Conservation (phyloP, 208 protist species). For the Acanthamoeba polyphaga region DNA sequence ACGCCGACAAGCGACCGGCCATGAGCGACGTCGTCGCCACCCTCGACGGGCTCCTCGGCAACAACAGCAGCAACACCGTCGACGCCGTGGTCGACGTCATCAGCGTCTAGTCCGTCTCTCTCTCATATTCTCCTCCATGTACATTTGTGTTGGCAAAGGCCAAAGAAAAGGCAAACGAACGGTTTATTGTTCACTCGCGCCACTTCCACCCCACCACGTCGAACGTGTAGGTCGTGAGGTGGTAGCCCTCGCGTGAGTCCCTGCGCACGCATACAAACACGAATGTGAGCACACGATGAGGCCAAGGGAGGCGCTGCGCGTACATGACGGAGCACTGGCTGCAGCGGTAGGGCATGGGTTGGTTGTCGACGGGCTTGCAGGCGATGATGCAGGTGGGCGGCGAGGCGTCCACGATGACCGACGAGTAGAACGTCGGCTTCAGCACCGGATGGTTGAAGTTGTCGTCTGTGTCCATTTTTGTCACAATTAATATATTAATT, state of each 20-base stretch:
- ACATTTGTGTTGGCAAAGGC: no score
- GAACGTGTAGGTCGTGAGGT: conserved; percentile 25
- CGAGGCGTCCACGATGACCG: conserved; percentile 33
- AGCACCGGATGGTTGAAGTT: conserved; percentile 14
- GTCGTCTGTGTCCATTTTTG: no score
- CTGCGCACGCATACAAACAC: neutral
- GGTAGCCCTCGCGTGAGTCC: conserved; percentile 31
- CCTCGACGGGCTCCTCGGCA: neutral
- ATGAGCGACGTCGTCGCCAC: neutral
- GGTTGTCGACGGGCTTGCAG: neutral
- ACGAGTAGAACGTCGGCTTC: conserved; percentile 6
- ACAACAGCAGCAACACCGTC: neutral
- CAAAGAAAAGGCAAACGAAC: no score
- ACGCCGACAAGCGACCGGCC: neutral
- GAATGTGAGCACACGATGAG: neutral
- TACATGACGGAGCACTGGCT: conserved; percentile 14
- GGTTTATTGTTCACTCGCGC: neutral
- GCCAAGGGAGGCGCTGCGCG: neutral
- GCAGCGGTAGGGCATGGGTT: neutral
- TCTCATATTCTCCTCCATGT: no score
- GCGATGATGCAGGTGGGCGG: neutral
- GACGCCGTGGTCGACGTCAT: no score
- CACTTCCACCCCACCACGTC: conserved; percentile 5
- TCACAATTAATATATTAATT: no score
- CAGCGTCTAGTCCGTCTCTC: no score